phyloP scores from a whole-genome alignment of 2,329 filamentous ascomycete species.

The Lecanicillium sp. region DNA sequence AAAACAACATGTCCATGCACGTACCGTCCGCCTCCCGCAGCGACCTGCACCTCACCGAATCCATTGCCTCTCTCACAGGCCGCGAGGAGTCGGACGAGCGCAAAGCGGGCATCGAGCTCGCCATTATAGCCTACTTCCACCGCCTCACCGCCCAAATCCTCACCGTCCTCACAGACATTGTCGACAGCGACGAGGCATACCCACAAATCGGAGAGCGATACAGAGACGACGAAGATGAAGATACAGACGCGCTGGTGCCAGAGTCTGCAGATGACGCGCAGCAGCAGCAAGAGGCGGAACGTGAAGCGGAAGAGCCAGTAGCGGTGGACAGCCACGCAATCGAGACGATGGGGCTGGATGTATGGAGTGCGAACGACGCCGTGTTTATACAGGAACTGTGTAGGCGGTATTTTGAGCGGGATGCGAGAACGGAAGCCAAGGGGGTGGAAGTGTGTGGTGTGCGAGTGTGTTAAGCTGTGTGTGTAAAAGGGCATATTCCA shows the following conservation, averaged over 20 bases:
- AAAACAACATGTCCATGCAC: conserved; percentile 19
- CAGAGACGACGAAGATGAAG: conserved; percentile 22
- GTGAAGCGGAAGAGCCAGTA: conserved; percentile 33
- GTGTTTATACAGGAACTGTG: conserved; percentile 57
- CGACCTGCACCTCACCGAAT: conserved; percentile 29
- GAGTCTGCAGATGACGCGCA: conserved; percentile 18
- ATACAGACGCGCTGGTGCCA: conserved; percentile 21
- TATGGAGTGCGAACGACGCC: conserved; percentile 66
- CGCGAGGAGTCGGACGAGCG: conserved; percentile 23
- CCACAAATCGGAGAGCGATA: conserved; percentile 16
- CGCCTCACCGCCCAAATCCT: conserved; percentile 62
- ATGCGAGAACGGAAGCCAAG: conserved; percentile 56
- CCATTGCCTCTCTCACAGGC: conserved; percentile 34
- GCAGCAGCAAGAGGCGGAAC: conserved; percentile 8
- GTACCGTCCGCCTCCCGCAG: conserved; percentile 20
- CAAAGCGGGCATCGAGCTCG: conserved; percentile 51
- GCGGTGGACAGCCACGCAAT: conserved; percentile 57
- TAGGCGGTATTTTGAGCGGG: conserved; percentile 56
- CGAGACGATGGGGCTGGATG: conserved; percentile 65
- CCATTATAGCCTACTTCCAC: conserved; percentile 75
- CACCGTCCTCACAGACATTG: conserved; percentile 51
- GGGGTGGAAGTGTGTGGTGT: conserved; percentile 70
- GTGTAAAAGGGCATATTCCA: too few relatives aligned
- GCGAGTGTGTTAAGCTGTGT: conserved; percentile 47
- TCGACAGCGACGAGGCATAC: conserved; percentile 41